Evolutionary conservation across 2,329 filamentous ascomycete genomes (phyloP), one percentile per base, ranked within the genome.

Genomic region (Aspergillus novoparasiticus): DNA sequence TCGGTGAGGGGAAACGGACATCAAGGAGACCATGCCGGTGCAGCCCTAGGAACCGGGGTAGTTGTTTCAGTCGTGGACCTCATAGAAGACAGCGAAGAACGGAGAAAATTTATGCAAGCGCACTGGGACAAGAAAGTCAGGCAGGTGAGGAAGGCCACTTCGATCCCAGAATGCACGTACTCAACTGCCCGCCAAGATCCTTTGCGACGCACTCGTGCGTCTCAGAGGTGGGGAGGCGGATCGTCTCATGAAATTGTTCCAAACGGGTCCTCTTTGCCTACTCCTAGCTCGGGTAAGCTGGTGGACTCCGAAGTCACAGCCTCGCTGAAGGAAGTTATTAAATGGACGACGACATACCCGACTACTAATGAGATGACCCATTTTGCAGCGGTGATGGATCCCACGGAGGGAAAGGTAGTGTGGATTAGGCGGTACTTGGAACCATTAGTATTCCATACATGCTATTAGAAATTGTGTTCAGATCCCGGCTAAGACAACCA

Each of bases 291-390:
- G 54, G 14, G 48, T 55, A 30, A 36, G 12, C 11, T 51, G 11
- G 16, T 59, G 11, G 36, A 58, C 1, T 34, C 57, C 23, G 66
- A 69, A 41, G 58, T 72, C 12, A 72, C 69, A 12, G 66, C 73
- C 34, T 73, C 68, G 63, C 71, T 74, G 11, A 57, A 64, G 16
- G 75, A 80, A 34, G 68, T 87, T 3, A 74, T 80, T 2, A 67
- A 74, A 12, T 86, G 86, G 85, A 75, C 87, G 10, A 75, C 76
- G 26, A 75, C 75, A 16, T 84, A 82, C 63, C 86, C 86, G 0
- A 83, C 84, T 4, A 81, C 81, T 19, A 89, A 88, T 68, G 83
- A 86, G 60, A 79, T 77, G 41, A 88, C 85, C 2, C 86, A 89
- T 73, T 89, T 84, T 73, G 81, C 82, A 4, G 81, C 81, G 23